Conservation (phyloP, 2,329 filamentous ascomycete genomes). For the Alternaria infectoria region DNA sequence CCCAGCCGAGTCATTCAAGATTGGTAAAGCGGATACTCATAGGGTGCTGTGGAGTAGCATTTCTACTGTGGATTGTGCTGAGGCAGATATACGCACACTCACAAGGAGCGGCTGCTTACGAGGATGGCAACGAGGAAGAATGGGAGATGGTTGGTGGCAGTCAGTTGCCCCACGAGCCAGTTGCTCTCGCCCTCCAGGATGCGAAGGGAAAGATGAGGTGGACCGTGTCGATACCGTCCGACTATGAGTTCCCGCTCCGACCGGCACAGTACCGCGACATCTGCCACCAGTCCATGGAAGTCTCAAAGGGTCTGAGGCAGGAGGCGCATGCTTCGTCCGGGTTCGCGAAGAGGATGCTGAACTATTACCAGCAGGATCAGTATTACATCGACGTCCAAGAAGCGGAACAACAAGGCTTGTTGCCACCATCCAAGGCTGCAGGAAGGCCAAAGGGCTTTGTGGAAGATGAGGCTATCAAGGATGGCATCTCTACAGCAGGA, state of each 20-base stretch:
- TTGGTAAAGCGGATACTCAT: conserved; percentile 63
- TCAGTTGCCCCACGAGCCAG: conserved; percentile 72
- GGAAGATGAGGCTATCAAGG: conserved; percentile 43
- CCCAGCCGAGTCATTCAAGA: conserved; percentile 60
- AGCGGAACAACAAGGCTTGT: conserved; percentile 68
- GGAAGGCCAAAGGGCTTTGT: conserved; percentile 48
- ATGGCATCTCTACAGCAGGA: conserved; percentile 35
- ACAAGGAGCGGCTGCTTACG: conserved; percentile 17
- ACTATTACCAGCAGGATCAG: conserved; percentile 68
- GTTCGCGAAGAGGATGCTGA: conserved; percentile 44
- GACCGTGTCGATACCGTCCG: conserved; percentile 80
- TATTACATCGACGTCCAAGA: conserved; percentile 78
- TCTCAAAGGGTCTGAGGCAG: conserved; percentile 60
- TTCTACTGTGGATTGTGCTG: conserved; percentile 60
- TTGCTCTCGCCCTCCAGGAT: conserved; percentile 74
- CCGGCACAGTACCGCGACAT: conserved; percentile 72
- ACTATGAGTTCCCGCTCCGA: conserved; percentile 69
- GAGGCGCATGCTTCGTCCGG: conserved; percentile 35
- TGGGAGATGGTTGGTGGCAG: conserved; percentile 73
- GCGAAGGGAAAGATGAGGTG: conserved; percentile 70
- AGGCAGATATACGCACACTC: conserved; percentile 38
- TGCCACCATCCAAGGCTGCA: conserved; percentile 56
- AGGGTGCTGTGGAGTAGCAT: conserved; percentile 56
- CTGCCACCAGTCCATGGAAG: conserved; percentile 69
- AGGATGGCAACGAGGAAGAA: conserved; percentile 47